Percentiles rank a stretch among this genome's conserved stretches.
Evolutionary conservation across 2,329 filamentous ascomycete genomes (phyloP).

Genomic region (Pseudocercospora fijiensis): DNA sequence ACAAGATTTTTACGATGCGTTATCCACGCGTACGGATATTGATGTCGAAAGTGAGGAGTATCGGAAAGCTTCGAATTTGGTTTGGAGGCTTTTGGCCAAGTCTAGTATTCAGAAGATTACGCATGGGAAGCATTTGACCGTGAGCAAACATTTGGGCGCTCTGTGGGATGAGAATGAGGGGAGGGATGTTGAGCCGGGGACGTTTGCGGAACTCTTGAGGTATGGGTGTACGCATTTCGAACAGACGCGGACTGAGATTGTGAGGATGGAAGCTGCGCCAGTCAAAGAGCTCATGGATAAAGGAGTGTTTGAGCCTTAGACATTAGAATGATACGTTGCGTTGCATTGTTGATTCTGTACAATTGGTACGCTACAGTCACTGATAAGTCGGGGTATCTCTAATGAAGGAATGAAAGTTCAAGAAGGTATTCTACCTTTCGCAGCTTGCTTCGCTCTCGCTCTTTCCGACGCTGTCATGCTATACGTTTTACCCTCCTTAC

Average conservation of each 20-base stretch:
- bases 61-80: slow-evolving; percentile 17
- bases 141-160: slow-evolving; percentile 26
- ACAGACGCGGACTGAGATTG: slow-evolving; percentile 26
- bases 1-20: slow-evolving; percentile 9
- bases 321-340: not conserved
- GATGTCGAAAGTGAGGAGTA: slow-evolving; percentile 5
- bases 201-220: slow-evolving; percentile 36
- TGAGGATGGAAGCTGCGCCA: slow-evolving; percentile 9
- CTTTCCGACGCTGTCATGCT: not conserved
- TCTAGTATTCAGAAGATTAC: slow-evolving; percentile 35
- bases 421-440: not conserved
- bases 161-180: slow-evolving; percentile 33
- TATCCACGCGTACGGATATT: slow-evolving; percentile 2
- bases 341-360: not conserved
- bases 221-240: slow-evolving; percentile 36
- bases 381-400: not conserved
- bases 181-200: slow-evolving; percentile 32
- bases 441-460: not conserved
- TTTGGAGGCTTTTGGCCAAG: slow-evolving; percentile 30
- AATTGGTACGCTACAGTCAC: not conserved
- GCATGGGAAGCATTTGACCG: slow-evolving; percentile 34
- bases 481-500: slow-evolving; percentile 5
- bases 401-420: not conserved
- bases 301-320: slow-evolving; percentile 14
- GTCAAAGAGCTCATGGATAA: slow-evolving; percentile 13